Base-by-base conservation (phyloP, 495 filamentous ascomycete species). In the Podospora pseudopauciseta region DNA sequence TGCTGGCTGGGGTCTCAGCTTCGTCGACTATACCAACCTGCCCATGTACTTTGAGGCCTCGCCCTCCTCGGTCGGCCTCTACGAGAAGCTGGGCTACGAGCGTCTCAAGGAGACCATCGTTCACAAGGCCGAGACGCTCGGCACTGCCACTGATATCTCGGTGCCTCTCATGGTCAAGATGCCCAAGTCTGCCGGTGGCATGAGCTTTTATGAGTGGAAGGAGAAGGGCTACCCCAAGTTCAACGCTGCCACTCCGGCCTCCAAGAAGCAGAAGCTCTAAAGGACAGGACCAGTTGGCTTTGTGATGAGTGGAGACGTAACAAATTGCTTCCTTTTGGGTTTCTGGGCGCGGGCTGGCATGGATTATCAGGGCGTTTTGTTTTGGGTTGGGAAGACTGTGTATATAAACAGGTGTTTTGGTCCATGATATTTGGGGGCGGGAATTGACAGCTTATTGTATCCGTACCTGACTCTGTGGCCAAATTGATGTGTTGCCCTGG, bases 1-100 rank as follows among this genome's bases (percentile, higher is more conserved):
- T 0, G 72, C 81, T 5, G 70, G 76, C 63, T 85, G 79, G 80
- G 84, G 81, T 19, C 68, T 83, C 30, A 71, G 73, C 0, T 71
- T 77, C 5, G 79, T 79, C 5, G 80, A 84, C 59, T 71, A 75
- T 20, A 73, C 78, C 28, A 67, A 70, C 1, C 67, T 85, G 11
- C 81, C 83, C 66, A 44, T 76, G 9, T 78, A 78, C 64, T 78
- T 76, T 53, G 76, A 78, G 70, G 65, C 76, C 26, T 78, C 76
- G 19, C 74, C 72, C 9, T 68, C 72, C 3, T 68, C 66, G 1
- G 65, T 75, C 6, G 64, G 68, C 18, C 66, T 78, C 2, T 78
- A 78, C 68, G 44, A 68, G 55, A 76, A 75, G 62, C 16, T 75
- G 30, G 76, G 76, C 19, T 78, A 74, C 60, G 68, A 76, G 59